Evolutionary conservation across 2,329 filamentous ascomycete species (phyloP).

Genomic region (Talaromyces rugulosus): DNA sequence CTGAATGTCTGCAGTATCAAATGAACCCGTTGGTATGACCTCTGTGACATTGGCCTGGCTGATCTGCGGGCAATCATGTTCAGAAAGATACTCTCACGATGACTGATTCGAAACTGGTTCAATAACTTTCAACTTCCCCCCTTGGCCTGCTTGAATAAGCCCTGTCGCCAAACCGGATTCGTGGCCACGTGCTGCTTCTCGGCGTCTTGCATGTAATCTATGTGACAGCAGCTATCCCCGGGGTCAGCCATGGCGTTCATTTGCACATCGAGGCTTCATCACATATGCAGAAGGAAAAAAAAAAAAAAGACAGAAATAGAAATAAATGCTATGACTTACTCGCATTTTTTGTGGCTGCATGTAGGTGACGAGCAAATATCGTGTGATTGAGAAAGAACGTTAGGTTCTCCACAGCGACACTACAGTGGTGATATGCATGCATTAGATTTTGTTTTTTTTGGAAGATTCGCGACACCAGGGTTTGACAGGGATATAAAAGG

Average conservation of each 20-base stretch:
- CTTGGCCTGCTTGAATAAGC: neutral
- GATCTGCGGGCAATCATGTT: neutral
- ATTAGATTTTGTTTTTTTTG: neutral
- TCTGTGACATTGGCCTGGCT: neutral
- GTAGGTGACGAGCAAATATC: neutral
- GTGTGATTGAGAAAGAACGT: neutral
- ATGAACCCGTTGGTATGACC: neutral
- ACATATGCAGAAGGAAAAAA: neutral
- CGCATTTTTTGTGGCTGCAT: neutral
- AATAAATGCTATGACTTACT: neutral
- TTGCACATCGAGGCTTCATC: neutral
- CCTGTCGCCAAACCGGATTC: neutral
- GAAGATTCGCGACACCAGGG: neutral
- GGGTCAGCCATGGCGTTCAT: neutral
- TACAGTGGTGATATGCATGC: neutral
- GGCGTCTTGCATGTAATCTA: neutral
- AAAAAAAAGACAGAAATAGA: neutral
- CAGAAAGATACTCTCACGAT: no score
- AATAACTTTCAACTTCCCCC: neutral
- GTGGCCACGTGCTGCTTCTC: neutral
- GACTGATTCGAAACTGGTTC: neutral
- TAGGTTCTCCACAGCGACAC: neutral
- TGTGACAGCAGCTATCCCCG: neutral
- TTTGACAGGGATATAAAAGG: neutral
- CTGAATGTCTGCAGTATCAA: neutral